Evolutionary conservation across 2,329 filamentous ascomycete genomes (phyloP).

Genomic region (Fusarium tuaranense): DNA sequence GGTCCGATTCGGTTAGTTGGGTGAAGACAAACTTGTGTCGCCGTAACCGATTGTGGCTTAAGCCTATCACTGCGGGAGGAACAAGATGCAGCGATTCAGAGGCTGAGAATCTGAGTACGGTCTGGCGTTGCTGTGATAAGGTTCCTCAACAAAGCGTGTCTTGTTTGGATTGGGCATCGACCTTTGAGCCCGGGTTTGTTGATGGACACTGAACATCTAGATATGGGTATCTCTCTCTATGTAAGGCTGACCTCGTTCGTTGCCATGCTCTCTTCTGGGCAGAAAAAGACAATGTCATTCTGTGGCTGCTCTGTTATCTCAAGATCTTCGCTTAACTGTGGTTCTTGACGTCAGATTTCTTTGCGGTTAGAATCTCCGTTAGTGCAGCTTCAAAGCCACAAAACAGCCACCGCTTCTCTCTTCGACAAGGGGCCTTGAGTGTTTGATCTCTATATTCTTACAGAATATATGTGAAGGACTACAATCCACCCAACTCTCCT

Average conservation of each 20-base stretch:
- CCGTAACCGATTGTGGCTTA: conserved; percentile 39
- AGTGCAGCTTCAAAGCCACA: not conserved
- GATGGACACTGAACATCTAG: not conserved
- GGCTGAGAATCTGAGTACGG: not conserved
- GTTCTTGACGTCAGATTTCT: not conserved
- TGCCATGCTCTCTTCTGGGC: not conserved
- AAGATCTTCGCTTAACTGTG: not conserved
- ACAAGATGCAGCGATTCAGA: not conserved
- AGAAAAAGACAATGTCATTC: not conserved
- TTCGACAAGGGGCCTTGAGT: not conserved
- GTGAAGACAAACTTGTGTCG: conserved; percentile 24
- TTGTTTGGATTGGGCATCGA: not conserved
- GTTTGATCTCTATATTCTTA: too few species aligned
- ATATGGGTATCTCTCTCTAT: not conserved
- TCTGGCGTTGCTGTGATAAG: not conserved
- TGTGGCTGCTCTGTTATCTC: not conserved
- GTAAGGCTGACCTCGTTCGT: not conserved
- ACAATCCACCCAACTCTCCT: too few species aligned
- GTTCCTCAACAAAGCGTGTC: not conserved
- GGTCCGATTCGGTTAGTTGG: conserved; percentile 38
- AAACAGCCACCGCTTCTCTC: not conserved
- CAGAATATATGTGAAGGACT: too few species aligned
- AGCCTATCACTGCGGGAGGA: conserved; percentile 20
- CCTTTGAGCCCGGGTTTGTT: not conserved
- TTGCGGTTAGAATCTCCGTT: conserved; percentile 17